Evolutionary conservation across 306 rosid species (phyloP), one percentile per base, ranked within the genome.

Genomic region (Crotalaria pallida): DNA sequence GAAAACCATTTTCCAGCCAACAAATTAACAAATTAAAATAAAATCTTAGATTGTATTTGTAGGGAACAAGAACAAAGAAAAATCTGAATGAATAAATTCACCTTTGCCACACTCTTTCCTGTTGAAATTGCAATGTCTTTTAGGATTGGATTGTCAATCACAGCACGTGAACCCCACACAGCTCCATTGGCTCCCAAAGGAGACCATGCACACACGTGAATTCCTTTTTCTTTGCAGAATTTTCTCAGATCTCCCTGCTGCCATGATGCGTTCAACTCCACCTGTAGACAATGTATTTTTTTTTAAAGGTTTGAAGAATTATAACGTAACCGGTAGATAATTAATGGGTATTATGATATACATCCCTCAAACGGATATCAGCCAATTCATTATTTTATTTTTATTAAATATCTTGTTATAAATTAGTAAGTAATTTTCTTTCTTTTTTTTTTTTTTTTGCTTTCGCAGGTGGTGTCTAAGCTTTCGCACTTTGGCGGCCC

Each of bases 251-350:
- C 53, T 38, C 21, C 79, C 12, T 83, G 87, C 19, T 61, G 45
- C 87, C 87, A 83, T 36, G 79, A 71, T 31, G 67, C 71, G 33
- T 79, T 83, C 81, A 83, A 15, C 49, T 83, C 87, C 57, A 79
- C 87, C 87, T 79, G 58, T 5, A 53, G 15, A 68, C 26, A 44
- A 18, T 15, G 22, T 15, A 31, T 33, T 52, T 7, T 13, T 2
- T 6, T 16, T 13, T n/a, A 23, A n/a, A 22, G 6, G 27, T 21
- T 34, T 29, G 26, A 13, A 58, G 3, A 47, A 27, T 18, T n/a
- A n/a, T n/a, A n/a, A n/a, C n/a, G n/a, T n/a, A n/a, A n/a, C n/a
- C n/a, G n/a, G n/a, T n/a, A n/a, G n/a, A n/a, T n/a, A n/a, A n/a
- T n/a, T n/a, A n/a, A n/a, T n/a, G n/a, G n/a, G n/a, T n/a, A n/a